Conservation (phyloP, 2,329 filamentous ascomycete genomes). For the Pseudogymnoascus sp. region DNA sequence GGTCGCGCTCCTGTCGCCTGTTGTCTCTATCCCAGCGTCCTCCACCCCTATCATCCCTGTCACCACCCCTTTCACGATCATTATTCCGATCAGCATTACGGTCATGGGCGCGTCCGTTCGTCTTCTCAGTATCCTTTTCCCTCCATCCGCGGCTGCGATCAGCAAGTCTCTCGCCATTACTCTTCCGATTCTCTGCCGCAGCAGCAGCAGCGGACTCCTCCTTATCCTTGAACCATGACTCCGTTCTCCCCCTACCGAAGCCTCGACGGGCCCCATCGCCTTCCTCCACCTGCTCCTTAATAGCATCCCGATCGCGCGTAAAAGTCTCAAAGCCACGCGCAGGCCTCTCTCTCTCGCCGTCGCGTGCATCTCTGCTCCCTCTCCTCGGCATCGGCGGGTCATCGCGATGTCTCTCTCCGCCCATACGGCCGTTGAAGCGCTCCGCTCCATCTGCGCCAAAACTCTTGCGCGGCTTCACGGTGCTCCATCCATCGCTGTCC, state of each 20-base stretch:
- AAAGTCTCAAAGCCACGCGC: constrained; percentile 43
- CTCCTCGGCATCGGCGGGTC: constrained; percentile 35
- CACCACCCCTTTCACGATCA: constrained; percentile 17
- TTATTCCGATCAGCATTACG: constrained; percentile 3
- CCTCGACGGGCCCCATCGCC: constrained; percentile 52
- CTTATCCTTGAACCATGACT: constrained; percentile 66
- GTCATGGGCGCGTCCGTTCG: constrained; percentile 13
- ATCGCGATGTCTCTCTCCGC: constrained; percentile 36
- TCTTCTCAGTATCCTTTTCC: constrained; percentile 33
- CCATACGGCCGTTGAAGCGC: constrained; percentile 59
- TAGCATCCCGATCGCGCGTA: constrained; percentile 40
- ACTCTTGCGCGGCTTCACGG: constrained; percentile 64
- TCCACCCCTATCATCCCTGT: constrained; percentile 11
- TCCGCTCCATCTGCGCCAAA: constrained; percentile 62
- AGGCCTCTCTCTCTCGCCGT: constrained; percentile 44
- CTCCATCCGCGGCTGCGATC: constrained; percentile 29
- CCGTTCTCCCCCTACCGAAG: constrained; percentile 54
- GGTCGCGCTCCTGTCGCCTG: constrained; percentile 63
- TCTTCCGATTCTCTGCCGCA: constrained; percentile 24
- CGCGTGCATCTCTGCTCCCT: constrained; percentile 42
- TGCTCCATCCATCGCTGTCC: constrained; percentile 66
- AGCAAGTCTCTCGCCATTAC: constrained; percentile 25
- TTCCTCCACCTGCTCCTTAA: constrained; percentile 41
- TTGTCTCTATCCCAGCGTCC: constrained; percentile 47
- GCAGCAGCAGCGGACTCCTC: constrained; percentile 21